These are phyloP conservation scores for Mucor indicus DNA, from an alignment of 371 early-diverging fungal genomes.

Conservation along the genomic window DNA sequence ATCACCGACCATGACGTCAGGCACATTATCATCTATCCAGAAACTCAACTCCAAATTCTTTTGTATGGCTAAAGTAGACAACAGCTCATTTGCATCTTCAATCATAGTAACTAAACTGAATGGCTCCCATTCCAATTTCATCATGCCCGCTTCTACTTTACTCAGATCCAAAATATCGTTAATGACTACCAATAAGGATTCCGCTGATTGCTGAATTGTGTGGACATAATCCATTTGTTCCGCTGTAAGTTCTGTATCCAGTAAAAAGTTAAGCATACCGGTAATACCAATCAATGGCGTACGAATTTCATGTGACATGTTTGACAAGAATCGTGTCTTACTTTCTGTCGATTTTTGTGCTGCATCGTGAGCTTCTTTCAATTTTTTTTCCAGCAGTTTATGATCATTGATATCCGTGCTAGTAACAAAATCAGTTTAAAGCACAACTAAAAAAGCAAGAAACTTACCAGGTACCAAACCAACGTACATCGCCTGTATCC, in stretches of 20 bases:
- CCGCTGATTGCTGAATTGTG: conserved; percentile 64
- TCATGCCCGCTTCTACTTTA: conserved; percentile 73
- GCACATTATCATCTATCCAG: conserved; percentile 59
- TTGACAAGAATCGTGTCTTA: conserved; percentile 65
- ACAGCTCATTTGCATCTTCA: conserved; percentile 59
- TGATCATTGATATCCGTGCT: conserved; percentile 68
- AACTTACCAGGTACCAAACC: conserved; percentile 69
- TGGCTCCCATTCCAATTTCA: conserved; percentile 64
- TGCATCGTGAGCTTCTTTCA: conserved; percentile 68
- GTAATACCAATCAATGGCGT: conserved; percentile 68
- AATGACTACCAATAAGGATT: conserved; percentile 61
- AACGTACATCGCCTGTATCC: conserved; percentile 55
- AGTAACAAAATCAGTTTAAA: neutral
- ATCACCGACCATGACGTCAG: conserved; percentile 58
- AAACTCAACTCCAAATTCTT: conserved; percentile 60
- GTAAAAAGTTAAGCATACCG: conserved; percentile 63
- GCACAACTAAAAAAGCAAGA: neutral
- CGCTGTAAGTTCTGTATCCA: conserved; percentile 59
- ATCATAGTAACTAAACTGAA: conserved; percentile 60
- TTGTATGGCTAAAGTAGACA: conserved; percentile 60
- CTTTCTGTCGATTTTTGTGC: conserved; percentile 69
- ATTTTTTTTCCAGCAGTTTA: conserved; percentile 57
- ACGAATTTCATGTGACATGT: conserved; percentile 71
- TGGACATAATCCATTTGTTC: conserved; percentile 68
- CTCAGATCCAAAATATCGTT: conserved; percentile 70